Base-by-base conservation (phyloP, 768 basidiomycete genomes). In the Amanita inopinata region DNA sequence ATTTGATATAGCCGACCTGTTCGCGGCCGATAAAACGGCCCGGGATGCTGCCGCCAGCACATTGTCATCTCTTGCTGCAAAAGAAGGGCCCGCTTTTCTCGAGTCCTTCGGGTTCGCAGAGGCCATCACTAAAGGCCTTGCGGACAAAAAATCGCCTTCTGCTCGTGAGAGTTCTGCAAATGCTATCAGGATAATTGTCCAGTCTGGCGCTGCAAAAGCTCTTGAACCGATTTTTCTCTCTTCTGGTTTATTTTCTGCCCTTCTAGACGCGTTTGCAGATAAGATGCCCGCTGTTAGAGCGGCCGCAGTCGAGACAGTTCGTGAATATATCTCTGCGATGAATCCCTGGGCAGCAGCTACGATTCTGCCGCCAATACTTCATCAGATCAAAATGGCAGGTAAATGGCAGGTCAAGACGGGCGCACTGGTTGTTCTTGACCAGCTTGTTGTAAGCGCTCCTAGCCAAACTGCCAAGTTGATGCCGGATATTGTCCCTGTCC, bases 351-450 rank as follows among this genome's bases (percentile, higher is more conserved):
- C 84, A 35, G 67, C 84, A 17, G 70, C 76, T 48, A 75, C 87
- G 54, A 61, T 92, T 57, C 85, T 97, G 56, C 89, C 90, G 43
- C 69, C 80, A 45, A 76, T 97, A 59, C 88, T 97, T 56, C 76
- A 85, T 62, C 79, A 94, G 66, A 85, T 97, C 73, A 87, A 89
- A 70, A 85, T 84, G 53, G 88, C 90, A 56, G 91, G 93, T 57
- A 96, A 96, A 64, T 96, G 92, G 91, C 93, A 94, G 63, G 55
- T 94, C 70, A 96, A 97, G 78, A 85, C 82, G 6, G 92, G 93
- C 34, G 76, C 83, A 22, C 73, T 97, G 48, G 65, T 74, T 51
- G 66, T 83, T 53, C 73, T 96, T 56, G 80, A 96, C 67, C 85
- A 88, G 69, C 78, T 97, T 56, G 84, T 96, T 53, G 69, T 64